Evolutionary conservation across 2,329 filamentous ascomycete species (phyloP).

Genomic region (Gaeumannomyces tritici): DNA sequence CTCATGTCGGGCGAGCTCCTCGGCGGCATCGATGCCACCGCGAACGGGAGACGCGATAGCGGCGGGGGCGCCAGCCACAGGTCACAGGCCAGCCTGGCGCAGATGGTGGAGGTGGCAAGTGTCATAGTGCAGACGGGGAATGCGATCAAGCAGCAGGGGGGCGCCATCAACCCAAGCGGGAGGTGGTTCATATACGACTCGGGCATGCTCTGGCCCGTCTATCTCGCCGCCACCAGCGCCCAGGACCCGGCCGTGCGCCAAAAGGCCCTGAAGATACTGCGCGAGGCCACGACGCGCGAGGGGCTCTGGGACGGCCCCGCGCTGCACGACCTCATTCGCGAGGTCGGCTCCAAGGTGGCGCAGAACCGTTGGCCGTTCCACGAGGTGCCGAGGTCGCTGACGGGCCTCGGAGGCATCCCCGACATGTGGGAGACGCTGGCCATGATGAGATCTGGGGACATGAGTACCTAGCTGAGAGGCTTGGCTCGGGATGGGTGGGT

Average conservation of each 20-base stretch:
- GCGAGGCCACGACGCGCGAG: slow-evolving; percentile 4
- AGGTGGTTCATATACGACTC: slow-evolving; percentile 6
- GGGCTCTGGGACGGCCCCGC: slow-evolving; percentile 8
- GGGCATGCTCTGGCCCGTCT: slow-evolving; percentile 7
- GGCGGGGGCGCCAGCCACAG: background rate
- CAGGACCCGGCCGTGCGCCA: slow-evolving; percentile 4
- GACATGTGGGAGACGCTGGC: slow-evolving; percentile 1
- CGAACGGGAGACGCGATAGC: background rate
- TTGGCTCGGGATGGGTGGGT: background rate
- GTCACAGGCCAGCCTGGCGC: background rate
- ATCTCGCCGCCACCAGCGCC: slow-evolving; percentile 8
- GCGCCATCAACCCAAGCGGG: background rate
- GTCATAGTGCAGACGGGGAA: background rate
- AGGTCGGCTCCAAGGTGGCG: background rate
- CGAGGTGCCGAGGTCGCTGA: slow-evolving; percentile 1
- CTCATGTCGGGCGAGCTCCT: background rate
- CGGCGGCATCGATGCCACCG: background rate
- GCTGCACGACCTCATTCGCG: background rate
- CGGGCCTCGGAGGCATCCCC: background rate
- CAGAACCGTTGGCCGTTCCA: slow-evolving; percentile 3
- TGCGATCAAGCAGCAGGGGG: background rate
- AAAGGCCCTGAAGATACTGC: slow-evolving; percentile 7
- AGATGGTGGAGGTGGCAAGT: slow-evolving; percentile 1
- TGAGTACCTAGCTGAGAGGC: background rate
- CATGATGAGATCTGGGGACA: background rate